Conservation (phyloP, 345 rosid species). For the Gossypium arboreum region DNA sequence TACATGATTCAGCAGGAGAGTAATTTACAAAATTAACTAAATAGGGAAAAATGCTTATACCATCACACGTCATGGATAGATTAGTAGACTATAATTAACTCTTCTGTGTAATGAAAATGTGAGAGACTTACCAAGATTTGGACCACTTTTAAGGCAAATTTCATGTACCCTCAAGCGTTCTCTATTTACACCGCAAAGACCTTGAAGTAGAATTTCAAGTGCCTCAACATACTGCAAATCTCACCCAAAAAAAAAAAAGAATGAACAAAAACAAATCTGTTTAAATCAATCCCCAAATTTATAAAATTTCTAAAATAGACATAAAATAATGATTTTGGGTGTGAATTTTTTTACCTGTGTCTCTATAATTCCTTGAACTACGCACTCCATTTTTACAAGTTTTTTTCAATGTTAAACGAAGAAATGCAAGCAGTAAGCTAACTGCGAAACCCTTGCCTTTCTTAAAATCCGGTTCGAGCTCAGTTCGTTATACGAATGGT, state of each 20-base stretch:
- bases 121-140: constrained; percentile 57
- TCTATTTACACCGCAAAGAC: constrained; percentile 93
- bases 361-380: constrained; percentile 74
- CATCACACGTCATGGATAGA: no score
- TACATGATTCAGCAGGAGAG: background rate
- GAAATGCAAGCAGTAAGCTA: background rate
- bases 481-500: no score
- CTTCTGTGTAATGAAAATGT: background rate
- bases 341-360: constrained; percentile 41
- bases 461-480: background rate
- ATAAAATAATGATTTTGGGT: background rate
- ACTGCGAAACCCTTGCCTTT: background rate
- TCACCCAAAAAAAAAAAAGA: background rate
- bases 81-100: no score
- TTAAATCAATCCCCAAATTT: background rate
- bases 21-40: background rate
- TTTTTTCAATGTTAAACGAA: background rate
- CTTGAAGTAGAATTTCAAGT: constrained; percentile 93
- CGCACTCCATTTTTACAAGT: constrained; percentile 51
- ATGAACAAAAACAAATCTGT: background rate
- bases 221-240: constrained; percentile 86
- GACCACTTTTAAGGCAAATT: constrained; percentile 68
- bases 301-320: background rate
- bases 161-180: constrained; percentile 87
- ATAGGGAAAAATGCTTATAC: no score